Conservation (phyloP, 2,329 filamentous ascomycete genomes). For the Arthrocladium fulminans region DNA sequence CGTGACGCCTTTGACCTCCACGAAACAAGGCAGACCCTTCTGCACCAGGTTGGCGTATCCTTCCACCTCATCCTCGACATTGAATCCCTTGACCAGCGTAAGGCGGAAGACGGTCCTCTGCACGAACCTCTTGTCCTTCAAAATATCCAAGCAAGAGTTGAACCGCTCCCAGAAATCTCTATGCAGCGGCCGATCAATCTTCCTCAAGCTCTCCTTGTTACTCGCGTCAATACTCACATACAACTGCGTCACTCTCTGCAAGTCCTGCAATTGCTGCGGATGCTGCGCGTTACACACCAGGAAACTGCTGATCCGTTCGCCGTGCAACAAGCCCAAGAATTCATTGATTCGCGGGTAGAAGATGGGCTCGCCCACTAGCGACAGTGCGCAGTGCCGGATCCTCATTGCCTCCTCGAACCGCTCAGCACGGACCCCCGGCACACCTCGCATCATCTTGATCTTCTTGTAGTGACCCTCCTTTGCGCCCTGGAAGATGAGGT, state of each 20-base stretch:
- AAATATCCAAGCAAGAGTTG: constrained; percentile 78
- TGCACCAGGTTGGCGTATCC: constrained; percentile 87
- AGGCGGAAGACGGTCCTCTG: constrained; percentile 92
- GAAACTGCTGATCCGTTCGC: constrained; percentile 82
- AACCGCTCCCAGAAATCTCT: constrained; percentile 98
- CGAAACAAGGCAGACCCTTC: constrained; percentile 76
- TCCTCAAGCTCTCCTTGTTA: constrained; percentile 75
- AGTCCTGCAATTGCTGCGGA: constrained; percentile 73
- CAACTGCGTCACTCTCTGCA: constrained; percentile 83
- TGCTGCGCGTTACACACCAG: constrained; percentile 96
- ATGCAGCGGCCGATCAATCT: constrained; percentile 85
- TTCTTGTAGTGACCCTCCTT: constrained; percentile 92
- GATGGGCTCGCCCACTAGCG: constrained; percentile 91
- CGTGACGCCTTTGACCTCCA: constrained; percentile 94
- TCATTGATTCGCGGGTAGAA: constrained; percentile 98
- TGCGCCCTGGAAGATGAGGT: constrained; percentile 81
- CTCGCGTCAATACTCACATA: constrained; percentile 95
- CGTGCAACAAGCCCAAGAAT: constrained; percentile 73
- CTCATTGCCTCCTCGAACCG: constrained; percentile 86
- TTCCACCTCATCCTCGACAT: constrained; percentile 83
- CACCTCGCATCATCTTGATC: constrained; percentile 92
- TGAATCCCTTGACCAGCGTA: constrained; percentile 95
- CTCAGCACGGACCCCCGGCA: constrained; percentile 85
- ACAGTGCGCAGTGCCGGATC: constrained; percentile 86
- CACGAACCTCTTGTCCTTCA: constrained; percentile 70